Conservation (phyloP, 345 rosid species). For the Mangifera indica region DNA sequence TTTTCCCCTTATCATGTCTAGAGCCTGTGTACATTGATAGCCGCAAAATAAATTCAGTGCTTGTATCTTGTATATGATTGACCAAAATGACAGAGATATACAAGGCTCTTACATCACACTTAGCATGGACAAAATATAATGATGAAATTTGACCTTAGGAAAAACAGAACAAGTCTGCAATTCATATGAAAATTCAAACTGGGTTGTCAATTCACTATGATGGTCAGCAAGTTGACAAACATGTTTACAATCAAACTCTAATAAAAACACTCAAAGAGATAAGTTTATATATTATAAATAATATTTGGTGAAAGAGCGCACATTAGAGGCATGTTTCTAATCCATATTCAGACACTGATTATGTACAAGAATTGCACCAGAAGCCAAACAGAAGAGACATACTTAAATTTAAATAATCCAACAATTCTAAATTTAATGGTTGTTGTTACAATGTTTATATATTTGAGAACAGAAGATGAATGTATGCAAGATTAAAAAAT, state of each 20-base stretch:
- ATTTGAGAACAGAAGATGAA: too few relatives aligned
- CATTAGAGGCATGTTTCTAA: neutral
- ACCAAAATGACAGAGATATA: neutral
- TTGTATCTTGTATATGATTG: neutral
- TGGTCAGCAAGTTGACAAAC: neutral
- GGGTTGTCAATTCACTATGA: neutral
- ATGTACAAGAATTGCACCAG: neutral
- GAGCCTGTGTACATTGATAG: conserved; percentile 56
- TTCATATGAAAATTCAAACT: neutral
- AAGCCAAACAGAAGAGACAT: too few relatives aligned
- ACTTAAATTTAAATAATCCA: too few relatives aligned
- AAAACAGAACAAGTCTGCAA: neutral
- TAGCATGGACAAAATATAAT: neutral
- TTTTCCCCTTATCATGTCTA: conserved; percentile 86
- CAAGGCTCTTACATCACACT: neutral
- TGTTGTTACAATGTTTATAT: too few relatives aligned
- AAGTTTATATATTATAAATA: neutral
- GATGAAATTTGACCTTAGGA: neutral
- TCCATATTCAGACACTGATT: neutral
- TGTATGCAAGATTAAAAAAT: too few relatives aligned
- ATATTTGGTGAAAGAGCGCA: neutral
- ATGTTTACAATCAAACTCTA: neutral
- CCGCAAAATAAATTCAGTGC: conserved; percentile 14
- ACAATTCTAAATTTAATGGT: too few relatives aligned
- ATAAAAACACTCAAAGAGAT: neutral